phyloP scores from a whole-genome alignment of 805 yeast genomes.

The Myxozyma geophila region DNA sequence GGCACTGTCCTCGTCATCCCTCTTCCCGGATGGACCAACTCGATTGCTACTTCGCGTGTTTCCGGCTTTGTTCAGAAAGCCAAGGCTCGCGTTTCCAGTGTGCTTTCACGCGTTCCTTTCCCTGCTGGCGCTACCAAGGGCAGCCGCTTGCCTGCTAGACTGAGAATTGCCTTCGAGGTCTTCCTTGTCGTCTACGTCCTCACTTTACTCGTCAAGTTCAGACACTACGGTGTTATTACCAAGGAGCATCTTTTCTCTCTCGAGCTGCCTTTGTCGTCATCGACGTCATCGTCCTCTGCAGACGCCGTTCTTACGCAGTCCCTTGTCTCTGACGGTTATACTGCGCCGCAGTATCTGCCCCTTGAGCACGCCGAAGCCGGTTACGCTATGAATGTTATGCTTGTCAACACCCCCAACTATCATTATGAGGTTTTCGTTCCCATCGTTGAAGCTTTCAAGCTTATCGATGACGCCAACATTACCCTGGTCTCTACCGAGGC shows the following conservation, averaged over 20 bases:
- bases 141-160: neutral
- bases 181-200: conserved; percentile 18
- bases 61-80: neutral
- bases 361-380: conserved; percentile 22
- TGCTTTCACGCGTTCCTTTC: neutral
- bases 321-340: conserved; percentile 15
- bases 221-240: conserved; percentile 17
- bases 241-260: conserved; percentile 16
- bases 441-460: conserved; percentile 29
- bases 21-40: conserved; percentile 3
- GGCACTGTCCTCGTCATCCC: conserved; percentile 5
- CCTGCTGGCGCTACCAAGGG: neutral
- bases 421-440: conserved; percentile 36
- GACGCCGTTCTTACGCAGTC: neutral
- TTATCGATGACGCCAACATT: conserved; percentile 20
- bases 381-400: conserved; percentile 16
- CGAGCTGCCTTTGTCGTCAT: conserved; percentile 10
- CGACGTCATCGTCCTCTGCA: neutral
- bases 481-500: conserved; percentile 30
- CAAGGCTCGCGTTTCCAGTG: neutral
- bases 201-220: conserved; percentile 18
- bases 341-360: conserved; percentile 25
- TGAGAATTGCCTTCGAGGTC: conserved; percentile 13
- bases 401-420: conserved; percentile 33
- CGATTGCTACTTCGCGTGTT: neutral